phyloP scores from a whole-genome alignment of 257 asterid genomes.

The Linderniella brevidens region DNA sequence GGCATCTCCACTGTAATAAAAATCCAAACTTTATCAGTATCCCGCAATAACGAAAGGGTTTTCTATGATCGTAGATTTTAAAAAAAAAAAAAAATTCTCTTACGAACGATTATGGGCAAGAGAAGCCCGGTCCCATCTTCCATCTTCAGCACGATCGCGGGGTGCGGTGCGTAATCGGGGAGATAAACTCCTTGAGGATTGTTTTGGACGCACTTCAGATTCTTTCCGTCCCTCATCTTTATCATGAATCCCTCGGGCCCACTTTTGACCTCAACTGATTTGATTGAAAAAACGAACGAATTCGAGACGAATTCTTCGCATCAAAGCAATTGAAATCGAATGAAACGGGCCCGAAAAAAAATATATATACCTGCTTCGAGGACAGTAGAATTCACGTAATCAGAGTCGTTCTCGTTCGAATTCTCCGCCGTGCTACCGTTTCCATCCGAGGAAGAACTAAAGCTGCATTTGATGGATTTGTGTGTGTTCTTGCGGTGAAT shows the following conservation, averaged over 20 bases:
- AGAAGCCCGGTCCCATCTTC: slow-evolving; percentile 95
- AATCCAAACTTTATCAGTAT: not conserved
- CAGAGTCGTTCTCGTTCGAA: slow-evolving; percentile 43
- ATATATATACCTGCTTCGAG: slow-evolving; percentile 44
- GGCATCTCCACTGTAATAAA: slow-evolving; percentile 87
- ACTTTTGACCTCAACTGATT: slow-evolving; percentile 93
- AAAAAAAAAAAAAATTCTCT: slow-evolving; percentile 14
- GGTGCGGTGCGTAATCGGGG: slow-evolving; percentile 81
- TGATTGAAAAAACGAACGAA: slow-evolving; percentile 15
- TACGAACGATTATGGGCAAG: slow-evolving; percentile 89
- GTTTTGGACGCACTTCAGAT: slow-evolving; percentile 68
- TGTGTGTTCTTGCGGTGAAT: slow-evolving; percentile 9
- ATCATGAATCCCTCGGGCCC: slow-evolving; percentile 91
- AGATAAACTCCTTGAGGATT: slow-evolving; percentile 65
- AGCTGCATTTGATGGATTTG: slow-evolving; percentile 24
- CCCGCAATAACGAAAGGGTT: too few relatives aligned
- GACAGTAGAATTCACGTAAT: slow-evolving; percentile 52
- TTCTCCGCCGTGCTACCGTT: slow-evolving; percentile 53
- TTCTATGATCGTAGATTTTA: too few relatives aligned
- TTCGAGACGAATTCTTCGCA: too few relatives aligned
- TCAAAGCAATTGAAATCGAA: too few relatives aligned
- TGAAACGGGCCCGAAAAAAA: not conserved
- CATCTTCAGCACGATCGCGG: slow-evolving; percentile 93
- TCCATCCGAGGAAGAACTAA: slow-evolving; percentile 56
- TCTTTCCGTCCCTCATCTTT: slow-evolving; percentile 90